Base-by-base conservation (phyloP, 2,329 filamentous ascomycete genomes). In the Onygenales sp. region DNA sequence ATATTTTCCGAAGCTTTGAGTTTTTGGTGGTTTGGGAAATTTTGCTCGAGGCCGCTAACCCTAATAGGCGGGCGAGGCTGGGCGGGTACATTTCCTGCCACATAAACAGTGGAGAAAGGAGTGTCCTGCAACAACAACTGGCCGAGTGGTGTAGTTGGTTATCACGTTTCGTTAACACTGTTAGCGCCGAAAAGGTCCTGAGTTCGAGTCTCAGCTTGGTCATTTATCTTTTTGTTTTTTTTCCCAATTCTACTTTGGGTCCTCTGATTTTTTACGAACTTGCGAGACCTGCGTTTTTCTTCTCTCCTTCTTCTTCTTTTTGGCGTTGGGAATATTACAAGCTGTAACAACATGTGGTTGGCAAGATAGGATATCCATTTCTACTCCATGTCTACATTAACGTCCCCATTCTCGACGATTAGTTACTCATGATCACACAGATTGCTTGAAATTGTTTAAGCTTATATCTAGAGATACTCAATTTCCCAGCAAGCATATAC, bases 151-250 rank as follows among this genome's bases (percentile, higher is more conserved):
- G 44, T 46, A 46, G 44, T 46, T 46, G 44, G 44, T 46, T 46
- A 46, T 46, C 44, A 46, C 44, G 44, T 46, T 46, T 46, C 44
- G 44, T 46, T 46, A 46, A 46, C 44, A 46, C 42, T 52, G 37
- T 37, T 52, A 44, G 42, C 51, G 39, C 54, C 51, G 54, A 55
- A 53, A 54, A 56, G 54, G 54, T 52, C 52, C 54, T 52, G 46
- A 54, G 54, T 54, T 56, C 54, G 42, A 56, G 52, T 51, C 52
- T 52, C 51, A 53, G 52, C 49, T 52, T 52, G 54, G 54, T 51
- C 54, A 50, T 21, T 32, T 32, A 10, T 45, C 14, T 47, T 42
- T 52, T 47, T 40, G 36, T 42, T 50, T 42, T 53, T 34, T 46
- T 34, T 32, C 11, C 21, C 4, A 27, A 27, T n/a, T 45, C 14